Evolutionary conservation across 2,329 filamentous ascomycete species (phyloP), one percentile per base, ranked within the genome.

Genomic region (Ophiostoma triangulosporum): DNA sequence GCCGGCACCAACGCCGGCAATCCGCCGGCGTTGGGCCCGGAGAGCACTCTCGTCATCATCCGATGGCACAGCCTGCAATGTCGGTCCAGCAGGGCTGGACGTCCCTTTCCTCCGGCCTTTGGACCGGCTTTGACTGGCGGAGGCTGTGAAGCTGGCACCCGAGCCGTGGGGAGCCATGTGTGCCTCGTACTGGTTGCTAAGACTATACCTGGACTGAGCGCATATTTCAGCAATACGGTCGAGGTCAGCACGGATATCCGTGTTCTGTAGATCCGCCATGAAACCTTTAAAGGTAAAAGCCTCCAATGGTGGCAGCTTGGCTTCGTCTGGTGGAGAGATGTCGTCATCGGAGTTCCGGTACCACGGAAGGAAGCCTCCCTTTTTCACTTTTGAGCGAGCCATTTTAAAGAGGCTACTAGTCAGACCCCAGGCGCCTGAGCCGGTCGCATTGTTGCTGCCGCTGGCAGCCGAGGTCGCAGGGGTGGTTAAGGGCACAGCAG

Each of bases 211-310:
- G 12, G 79, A 83, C 32, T 77, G 72, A 35, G 80, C 80, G 65
- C 80, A 84, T 31, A 84, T 83, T 63, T 83, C 80, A 11, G 80
- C 80, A 60, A 84, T 83, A 38, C 78, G 74, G 57, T 83, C 79
- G 50, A 84, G 67, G 60, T 82, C 78, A 12, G 78, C 70, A 51
- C 71, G 71, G 56, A 83, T 77, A 55, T 76, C 71, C 49, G 66
- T 66, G 6, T 65, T 62, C 50, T 68, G 68, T 50, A 60, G 43
- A 27, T 70, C 67, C 1, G 68, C 67, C 56, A 84, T 75, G 61
- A 83, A 81, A 57, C 74, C 77, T 63, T 79, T 81, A 68, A 83
- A 83, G 52, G 73, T 78, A 59, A 83, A 84, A 12, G 78, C 80
- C 57, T 82, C 78, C 15, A 82, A 65, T 0, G 80, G 77, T 0